These are phyloP conservation scores for Aspergillus fumigatiaffinis DNA, from an alignment of 2,329 filamentous ascomycete genomes.

Conservation along the genomic window DNA sequence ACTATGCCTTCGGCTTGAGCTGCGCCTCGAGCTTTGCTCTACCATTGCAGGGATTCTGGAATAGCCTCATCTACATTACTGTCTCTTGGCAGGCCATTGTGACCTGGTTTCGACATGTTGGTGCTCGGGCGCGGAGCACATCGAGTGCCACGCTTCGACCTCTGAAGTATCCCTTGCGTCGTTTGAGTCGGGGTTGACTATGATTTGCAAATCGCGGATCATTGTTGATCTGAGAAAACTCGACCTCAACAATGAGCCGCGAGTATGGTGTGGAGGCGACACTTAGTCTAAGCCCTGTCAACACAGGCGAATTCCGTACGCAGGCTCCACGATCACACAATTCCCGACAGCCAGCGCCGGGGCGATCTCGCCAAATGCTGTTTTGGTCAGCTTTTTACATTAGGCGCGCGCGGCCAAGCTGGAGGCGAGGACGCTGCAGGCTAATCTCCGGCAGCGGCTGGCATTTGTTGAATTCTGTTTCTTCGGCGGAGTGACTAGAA, in stretches of 20 bases:
- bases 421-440: no score
- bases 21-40: slow-evolving; percentile 67
- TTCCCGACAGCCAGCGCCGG: no score
- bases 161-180: background rate
- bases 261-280: slow-evolving; percentile 14
- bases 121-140: background rate
- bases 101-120: background rate
- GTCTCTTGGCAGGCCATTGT: background rate
- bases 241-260: slow-evolving; percentile 14
- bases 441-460: no score
- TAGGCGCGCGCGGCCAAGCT: no score
- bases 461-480: no score
- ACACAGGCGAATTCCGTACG: no score
- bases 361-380: no score
- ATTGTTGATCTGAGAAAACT: no score
- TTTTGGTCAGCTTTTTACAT: no score
- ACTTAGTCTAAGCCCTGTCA: no score
- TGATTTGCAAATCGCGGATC: background rate
- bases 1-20: slow-evolving; percentile 55
- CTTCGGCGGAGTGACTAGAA: no score
- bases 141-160: background rate
- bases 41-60: slow-evolving; percentile 77
- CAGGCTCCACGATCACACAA: no score
- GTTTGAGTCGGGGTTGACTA: background rate
- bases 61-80: slow-evolving; percentile 65